Evolutionary conservation across 768 basidiomycete genomes (phyloP).

Genomic region (Trametes gibbosa): DNA sequence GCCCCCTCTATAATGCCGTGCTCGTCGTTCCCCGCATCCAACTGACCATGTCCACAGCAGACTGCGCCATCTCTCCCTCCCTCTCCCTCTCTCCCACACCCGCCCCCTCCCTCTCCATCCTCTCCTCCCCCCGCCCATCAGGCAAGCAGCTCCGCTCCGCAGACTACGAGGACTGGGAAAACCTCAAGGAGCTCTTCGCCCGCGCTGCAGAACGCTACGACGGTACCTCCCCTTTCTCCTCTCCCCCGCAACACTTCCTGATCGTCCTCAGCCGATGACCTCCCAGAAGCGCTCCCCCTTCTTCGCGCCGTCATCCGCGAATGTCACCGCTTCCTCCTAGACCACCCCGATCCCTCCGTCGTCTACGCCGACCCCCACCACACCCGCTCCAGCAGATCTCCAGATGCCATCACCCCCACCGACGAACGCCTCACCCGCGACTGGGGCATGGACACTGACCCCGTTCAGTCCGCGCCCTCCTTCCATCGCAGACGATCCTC

Average conservation of each 20-base stretch:
- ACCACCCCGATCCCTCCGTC: conserved; percentile 55
- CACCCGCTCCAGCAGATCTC: conserved; percentile 14
- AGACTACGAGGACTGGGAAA: conserved; percentile 58
- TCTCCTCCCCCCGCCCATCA: conserved; percentile 4
- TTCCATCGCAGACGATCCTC: not conserved
- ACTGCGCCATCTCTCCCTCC: not conserved
- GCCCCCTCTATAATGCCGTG: conserved; percentile 7
- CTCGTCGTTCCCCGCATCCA: not conserved
- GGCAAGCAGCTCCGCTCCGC: conserved; percentile 15
- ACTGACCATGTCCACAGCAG: not conserved
- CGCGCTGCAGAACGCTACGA: conserved; percentile 59
- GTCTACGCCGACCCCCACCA: conserved; percentile 37
- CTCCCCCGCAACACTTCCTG: not conserved
- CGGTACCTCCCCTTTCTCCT: conserved; percentile 37
- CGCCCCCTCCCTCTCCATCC: conserved; percentile 2
- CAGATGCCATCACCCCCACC: conserved; percentile 25
- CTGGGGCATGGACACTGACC: conserved; percentile 21
- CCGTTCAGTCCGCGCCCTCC: not conserved
- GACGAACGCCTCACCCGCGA: conserved; percentile 24
- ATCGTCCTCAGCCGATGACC: conserved; percentile 35
- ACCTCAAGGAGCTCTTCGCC: conserved; percentile 60
- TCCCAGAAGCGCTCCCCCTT: conserved; percentile 48
- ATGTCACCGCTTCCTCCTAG: conserved; percentile 58
- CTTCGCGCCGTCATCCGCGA: conserved; percentile 65
- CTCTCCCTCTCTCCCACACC: conserved; percentile 1